Base-by-base conservation (phyloP, 495 filamentous ascomycete species). In the Aspergillus campestris region DNA sequence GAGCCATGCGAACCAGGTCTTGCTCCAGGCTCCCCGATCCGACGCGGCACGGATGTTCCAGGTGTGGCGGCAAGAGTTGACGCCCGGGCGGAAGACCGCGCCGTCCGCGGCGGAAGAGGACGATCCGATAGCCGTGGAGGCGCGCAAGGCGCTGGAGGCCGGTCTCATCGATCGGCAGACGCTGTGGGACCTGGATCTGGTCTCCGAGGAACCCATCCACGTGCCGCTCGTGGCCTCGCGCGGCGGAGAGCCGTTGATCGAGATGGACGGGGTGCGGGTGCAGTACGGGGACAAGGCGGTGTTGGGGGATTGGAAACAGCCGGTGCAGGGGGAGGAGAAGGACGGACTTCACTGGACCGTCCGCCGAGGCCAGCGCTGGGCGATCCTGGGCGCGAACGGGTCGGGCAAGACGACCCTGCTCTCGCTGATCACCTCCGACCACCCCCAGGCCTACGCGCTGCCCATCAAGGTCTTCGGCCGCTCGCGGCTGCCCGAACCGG, bases 391-490 rank as follows among this genome's bases (percentile, higher is more conserved):
- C 1, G 80, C 91, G 10, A 96, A 97, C 55, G 92, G 82, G 42
- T 71, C 69, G 8, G 70, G 70, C 39, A 98, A 98, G 65, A 97
- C 92, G 0, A 98, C 92, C 0, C 71, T 98, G 40, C 74, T 95
- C 11, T 92, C 89, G 2, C 71, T 98, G 10, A 84, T 98, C 50
- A 92, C 87, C 31, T 95, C 90, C 3, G 92, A 98, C 58, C 92
- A 98, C 50, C 92, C 92, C 0, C 89, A 95, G 60, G 78, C 90
- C 1, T 98, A 97, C 61, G 87, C 87, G 3, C 77, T 86, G 18
- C 90, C 90, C 11, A 83, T 98, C 40, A 79, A 78, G 49, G 69
- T 95, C 32, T 95, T 98, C 51, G 87, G 88, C 2, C 81, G 82
- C 15, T 82, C 82, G 36, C 78, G 92, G 7, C 74, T 95, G 3